Base-by-base conservation (phyloP, 768 basidiomycete genomes). In the Termitomyces sp. region DNA sequence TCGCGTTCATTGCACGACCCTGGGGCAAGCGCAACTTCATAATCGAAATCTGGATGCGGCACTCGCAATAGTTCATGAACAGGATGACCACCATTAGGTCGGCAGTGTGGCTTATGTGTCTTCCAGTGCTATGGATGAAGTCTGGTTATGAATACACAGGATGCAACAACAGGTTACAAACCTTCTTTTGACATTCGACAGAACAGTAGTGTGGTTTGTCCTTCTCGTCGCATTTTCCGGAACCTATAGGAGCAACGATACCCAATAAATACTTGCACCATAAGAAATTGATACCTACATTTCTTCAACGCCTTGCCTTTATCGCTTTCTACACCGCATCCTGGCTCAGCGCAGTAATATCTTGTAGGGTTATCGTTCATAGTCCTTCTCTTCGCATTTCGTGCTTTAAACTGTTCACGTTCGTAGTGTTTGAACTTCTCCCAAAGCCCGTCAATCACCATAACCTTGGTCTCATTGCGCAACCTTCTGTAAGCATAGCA, bases 131-230 rank as follows among this genome's bases (percentile, higher is more conserved):
- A 14, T 17, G 19, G 19, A 47, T 21, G 10, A 35, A 50, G 34
- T 37, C 23, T 11, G 37, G 48, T 11, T 1, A 37, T 50, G 10
- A 17, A 21, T 29, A 29, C 29, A 23, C 23, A 50, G 16, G 2
- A 50, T 17, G 2, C 14, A 50, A 9, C 23, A 16, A n/a, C 37
- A n/a, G 9, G 17, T n/a, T 25, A 37, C 21, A 25, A 9, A 37
- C 48, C 48, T 50, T 50, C 14, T 50, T 50, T 16, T 50, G 48
- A 25, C 48, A 50, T 37, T 50, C 34, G 2, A 37, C 48, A 27
- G 48, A 50, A 50, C 48, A 50, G 16, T 37, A 50, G 10, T 50
- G 48, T 25, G 48, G 48, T n/a, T 50, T 50, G 34, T 50, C 48
- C 37, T 50, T 50, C 17, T 37, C 48, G 16, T 37, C 34, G 10